A percentile compares a stretch with the other conserved stretches of the same genome.
Conservation (phyloP, 805 yeast species). For the Candida pseudoglaebosa region DNA sequence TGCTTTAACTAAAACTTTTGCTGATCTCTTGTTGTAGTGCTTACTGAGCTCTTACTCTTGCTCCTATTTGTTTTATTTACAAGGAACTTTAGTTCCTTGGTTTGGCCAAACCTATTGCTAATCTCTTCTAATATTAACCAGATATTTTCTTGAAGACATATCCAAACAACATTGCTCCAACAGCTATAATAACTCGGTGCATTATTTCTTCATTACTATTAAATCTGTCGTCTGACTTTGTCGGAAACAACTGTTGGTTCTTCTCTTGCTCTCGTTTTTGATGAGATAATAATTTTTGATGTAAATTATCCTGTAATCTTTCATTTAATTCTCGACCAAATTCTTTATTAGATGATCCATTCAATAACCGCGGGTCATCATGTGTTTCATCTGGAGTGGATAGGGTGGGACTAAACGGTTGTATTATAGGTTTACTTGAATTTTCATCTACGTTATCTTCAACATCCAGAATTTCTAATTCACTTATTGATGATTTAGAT, state of each 20-base stretch:
- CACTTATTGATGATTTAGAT: constrained; percentile 3
- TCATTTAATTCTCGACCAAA: not conserved
- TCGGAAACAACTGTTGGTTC: constrained; percentile 2
- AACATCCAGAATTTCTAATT: constrained; percentile 2
- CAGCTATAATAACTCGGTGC: constrained; percentile 2
- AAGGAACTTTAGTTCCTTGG: too few species aligned
- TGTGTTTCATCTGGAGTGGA: not conserved
- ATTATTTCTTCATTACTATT: constrained; percentile 4
- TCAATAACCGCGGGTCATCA: not conserved
- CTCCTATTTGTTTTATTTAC: too few species aligned
- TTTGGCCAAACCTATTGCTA: too few species aligned
- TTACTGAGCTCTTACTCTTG: too few species aligned
- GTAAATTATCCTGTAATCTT: not conserved
- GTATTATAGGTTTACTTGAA: not conserved
- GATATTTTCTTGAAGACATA: constrained; percentile 4
- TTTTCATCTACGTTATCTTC: constrained; percentile 1
- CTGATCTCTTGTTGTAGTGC: too few species aligned
- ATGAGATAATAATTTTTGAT: not conserved
- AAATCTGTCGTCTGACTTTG: constrained; percentile 5
- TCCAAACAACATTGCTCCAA: constrained; percentile 5
- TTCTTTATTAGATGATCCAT: not conserved
- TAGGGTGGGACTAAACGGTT: not conserved
- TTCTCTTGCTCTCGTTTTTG: not conserved
- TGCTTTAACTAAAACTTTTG: too few species aligned
- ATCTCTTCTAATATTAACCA: not conserved